Conservation (phyloP, 2,329 filamentous ascomycete genomes). For the Trichophyton rubrum region DNA sequence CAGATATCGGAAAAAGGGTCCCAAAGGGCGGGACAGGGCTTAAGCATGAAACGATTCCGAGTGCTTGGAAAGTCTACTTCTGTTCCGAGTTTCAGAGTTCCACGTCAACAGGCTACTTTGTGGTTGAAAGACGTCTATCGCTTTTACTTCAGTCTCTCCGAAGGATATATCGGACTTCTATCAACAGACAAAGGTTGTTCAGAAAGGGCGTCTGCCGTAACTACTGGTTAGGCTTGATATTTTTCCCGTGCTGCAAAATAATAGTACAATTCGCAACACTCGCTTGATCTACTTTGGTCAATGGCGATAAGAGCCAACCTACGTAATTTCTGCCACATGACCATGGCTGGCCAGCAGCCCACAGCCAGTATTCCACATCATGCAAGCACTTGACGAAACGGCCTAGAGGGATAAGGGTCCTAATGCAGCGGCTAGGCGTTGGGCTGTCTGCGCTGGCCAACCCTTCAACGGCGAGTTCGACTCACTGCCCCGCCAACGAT, state of each 20-base stretch:
- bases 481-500: not conserved
- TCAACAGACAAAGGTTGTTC: not conserved
- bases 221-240: not conserved
- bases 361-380: not conserved
- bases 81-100: not conserved
- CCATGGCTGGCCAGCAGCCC: not conserved
- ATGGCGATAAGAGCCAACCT: not conserved
- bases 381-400: not conserved
- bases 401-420: not conserved
- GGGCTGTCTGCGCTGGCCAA: not conserved
- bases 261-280: not conserved
- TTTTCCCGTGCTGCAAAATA: not conserved
- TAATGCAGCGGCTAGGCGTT: not conserved
- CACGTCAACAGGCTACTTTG: not conserved
- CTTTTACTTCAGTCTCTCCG: not conserved
- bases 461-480: not conserved
- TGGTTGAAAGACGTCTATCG: not conserved
- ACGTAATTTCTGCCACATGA: not conserved
- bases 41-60: not conserved
- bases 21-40: not conserved
- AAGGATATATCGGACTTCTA: not conserved
- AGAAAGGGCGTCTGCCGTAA: not conserved
- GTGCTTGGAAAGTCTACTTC: not conserved
- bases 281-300: not conserved
- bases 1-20: not conserved